Evolutionary conservation across 2,329 filamentous ascomycete species (phyloP), one percentile per base, ranked within the genome.

Genomic region (Basipetospora chlamydospora): DNA sequence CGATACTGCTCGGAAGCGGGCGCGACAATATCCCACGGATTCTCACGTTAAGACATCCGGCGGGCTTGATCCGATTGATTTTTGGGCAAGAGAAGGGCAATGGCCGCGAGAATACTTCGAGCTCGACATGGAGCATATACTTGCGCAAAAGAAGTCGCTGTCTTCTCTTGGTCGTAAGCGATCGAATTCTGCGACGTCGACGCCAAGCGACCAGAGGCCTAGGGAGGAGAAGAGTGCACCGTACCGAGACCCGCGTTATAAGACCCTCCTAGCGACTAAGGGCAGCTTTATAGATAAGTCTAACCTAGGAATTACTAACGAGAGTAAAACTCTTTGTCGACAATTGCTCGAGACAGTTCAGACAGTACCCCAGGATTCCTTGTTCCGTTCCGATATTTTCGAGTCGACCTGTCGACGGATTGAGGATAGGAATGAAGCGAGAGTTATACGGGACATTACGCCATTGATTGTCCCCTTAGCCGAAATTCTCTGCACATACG

Each of bases 211-310:
- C 46, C 48, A 59, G 46, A 57, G 46, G 49, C 51, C 48, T 39
- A 51, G 53, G 31, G 56, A 57, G 37, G 51, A 48, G 45, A 62
- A 59, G 47, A 59, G 49, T 44, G 45, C 52, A 2, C 49, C 41
- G n/a, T 62, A 63, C 38, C 32, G 44, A 41, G 45, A 58, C 44
- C 38, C 46, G 30, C 49, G 49, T 15, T 66, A 64, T 42, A 35
- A 45, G 42, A 48, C 38, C 10, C 31, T 59, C 1, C 60, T 65
- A 37, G 46, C 42, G 23, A 55, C 49, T 13, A 60, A 59, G 39
- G 57, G 59, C 20, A 58, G 51, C 43, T 62, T 54, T 39, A 61
- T 66, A 52, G 37, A 32, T 11, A 47, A 56, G 36, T 58, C 49
- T 2, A 37, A 49, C 3, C 39, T 50, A 5, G 56, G 44, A 9